A percentile compares a stretch with the other conserved stretches of the same genome.
Conservation (phyloP, 768 basidiomycete species). For the Neoboletus magnificus region DNA sequence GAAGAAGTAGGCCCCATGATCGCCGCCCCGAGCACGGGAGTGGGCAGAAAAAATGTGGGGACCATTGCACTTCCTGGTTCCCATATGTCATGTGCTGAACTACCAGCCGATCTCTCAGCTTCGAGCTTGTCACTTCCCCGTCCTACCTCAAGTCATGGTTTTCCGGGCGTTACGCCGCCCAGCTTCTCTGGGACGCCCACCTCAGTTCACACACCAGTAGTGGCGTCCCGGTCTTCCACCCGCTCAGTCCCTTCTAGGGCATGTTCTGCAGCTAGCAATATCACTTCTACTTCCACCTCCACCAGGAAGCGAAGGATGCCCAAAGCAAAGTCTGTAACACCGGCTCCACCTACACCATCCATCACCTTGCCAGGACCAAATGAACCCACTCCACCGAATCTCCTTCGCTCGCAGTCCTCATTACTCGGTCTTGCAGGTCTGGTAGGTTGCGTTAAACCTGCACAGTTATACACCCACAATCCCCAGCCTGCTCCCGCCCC, state of each 20-base stretch:
- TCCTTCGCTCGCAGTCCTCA: slow-evolving; percentile 69
- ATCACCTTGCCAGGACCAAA: slow-evolving; percentile 63
- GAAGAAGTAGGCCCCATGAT: slow-evolving; percentile 12
- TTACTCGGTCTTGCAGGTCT: slow-evolving; percentile 71
- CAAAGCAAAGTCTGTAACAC: slow-evolving; percentile 39
- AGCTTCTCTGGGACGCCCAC: slow-evolving; percentile 11
- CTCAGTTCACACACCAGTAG: neutral
- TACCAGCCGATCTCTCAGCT: slow-evolving; percentile 77
- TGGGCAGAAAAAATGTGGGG: slow-evolving; percentile 67
- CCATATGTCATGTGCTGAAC: slow-evolving; percentile 81
- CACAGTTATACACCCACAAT: slow-evolving; percentile 22
- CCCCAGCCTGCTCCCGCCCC: slow-evolving; percentile 16
- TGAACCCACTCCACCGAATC: slow-evolving; percentile 60
- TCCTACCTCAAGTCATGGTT: slow-evolving; percentile 19
- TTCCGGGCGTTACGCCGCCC: slow-evolving; percentile 38
- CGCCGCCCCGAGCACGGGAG: slow-evolving; percentile 28
- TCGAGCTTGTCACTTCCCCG: slow-evolving; percentile 40
- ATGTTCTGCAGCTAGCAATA: slow-evolving; percentile 7
- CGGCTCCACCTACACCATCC: slow-evolving; percentile 49
- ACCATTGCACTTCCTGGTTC: slow-evolving; percentile 98
- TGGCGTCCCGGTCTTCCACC: slow-evolving; percentile 12
- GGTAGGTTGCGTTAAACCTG: slow-evolving; percentile 62
- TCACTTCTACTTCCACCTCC: slow-evolving; percentile 3
- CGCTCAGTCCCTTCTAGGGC: slow-evolving; percentile 6
- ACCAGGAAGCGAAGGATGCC: slow-evolving; percentile 34